Conservation (phyloP, 164 flowering plant genomes). For the Vitis cinerea region DNA sequence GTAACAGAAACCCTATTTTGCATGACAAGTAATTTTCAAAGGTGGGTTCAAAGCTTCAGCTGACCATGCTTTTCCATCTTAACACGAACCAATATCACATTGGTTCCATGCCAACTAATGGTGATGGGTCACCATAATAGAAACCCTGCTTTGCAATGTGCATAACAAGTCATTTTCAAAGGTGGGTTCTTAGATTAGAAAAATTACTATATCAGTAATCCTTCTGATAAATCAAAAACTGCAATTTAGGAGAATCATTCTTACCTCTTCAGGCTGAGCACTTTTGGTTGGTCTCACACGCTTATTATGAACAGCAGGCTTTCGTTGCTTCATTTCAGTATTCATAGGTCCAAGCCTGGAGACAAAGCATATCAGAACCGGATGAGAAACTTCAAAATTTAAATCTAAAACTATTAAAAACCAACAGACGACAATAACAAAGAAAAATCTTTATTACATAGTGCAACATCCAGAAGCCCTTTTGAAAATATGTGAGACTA, state of each 20-base stretch:
- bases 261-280: conserved; percentile 70
- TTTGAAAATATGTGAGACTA: conserved; percentile 43
- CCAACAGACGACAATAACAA: neutral
- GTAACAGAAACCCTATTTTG: neutral
- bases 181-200: neutral
- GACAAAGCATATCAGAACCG: conserved; percentile 14
- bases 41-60: neutral
- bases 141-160: too few relatives aligned
- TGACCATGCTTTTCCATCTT: too few relatives aligned
- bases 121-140: too few relatives aligned
- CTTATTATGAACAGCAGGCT: conserved; percentile 37
- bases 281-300: conserved; percentile 43
- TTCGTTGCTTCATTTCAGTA: conserved; percentile 67
- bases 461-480: conserved; percentile 49
- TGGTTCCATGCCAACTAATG: too few relatives aligned
- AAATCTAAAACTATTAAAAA: neutral
- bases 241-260: conserved; percentile 23
- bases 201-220: neutral
- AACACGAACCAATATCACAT: too few relatives aligned
- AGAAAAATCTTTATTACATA: conserved; percentile 33
- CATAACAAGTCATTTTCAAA: too few relatives aligned
- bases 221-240: neutral
- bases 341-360: conserved; percentile 90
- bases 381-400: neutral
- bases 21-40: neutral